Evolutionary conservation across 352 stramenopile species (phyloP), one percentile per base, ranked within the genome.

Genomic region (Phytophthora podocarpi): DNA sequence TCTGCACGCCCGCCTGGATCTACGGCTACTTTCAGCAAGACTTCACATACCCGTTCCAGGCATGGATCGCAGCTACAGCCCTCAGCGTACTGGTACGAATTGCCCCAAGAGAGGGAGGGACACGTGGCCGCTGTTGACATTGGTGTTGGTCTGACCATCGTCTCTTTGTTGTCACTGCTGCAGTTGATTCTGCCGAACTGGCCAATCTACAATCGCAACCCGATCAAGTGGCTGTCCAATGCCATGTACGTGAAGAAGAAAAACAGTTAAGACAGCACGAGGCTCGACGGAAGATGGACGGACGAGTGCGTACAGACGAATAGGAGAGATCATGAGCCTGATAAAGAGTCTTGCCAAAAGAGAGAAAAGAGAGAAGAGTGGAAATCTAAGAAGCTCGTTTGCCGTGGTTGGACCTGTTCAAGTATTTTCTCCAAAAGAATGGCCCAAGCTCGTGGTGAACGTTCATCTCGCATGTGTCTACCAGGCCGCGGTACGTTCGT

Each of bases 1-100:
- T 93, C 67, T 95, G 86, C 71, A 70, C 78, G 36, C 86, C 86
- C 32, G 82, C 84, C 46, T 95, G 86, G 86, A 68, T 95, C 74
- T 92, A 93, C 50, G 86, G 86, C 39, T 93, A 87, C 72, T 55
- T 88, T 23, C 67, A 93, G 60, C 84, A 95, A 50, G 82, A 93
- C 74, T 95, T 95, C 49, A 77, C 62, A 18, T 89, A 91, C 52
- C 79, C 86, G 1, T 78, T 95, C 30, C 79, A 89, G 51, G 86
- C 82, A 15, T 95, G 86, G 82, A 35, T 75, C 21, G 73, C 54
- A 5, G 82, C 86, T 32, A 89, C 72, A n/a, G 65, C 65, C 12
- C 26, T 91, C 40, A 76, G 77, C 21, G 76, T 78, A 16, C 55
- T 93, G 71, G 82, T 93, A 74, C 42, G 72, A 45, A 13, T 31